Evolutionary conservation across 2,329 filamentous ascomycete genomes (phyloP).

Genomic region (Stachybotrys chlorohalonatus): DNA sequence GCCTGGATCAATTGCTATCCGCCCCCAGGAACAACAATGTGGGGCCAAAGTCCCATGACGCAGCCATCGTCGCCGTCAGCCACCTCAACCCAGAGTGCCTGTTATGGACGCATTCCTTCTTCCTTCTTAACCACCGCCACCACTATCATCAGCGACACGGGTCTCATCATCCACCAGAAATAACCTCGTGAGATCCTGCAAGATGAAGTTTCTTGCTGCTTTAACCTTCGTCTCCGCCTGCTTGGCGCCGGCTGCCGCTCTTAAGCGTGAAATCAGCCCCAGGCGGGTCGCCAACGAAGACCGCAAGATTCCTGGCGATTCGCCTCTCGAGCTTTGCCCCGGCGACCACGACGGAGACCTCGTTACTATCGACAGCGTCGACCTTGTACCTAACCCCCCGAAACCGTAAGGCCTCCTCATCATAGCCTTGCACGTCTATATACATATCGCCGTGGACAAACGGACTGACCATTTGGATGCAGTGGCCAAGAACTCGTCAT

Average conservation of each 20-base stretch:
- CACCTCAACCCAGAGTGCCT: not conserved
- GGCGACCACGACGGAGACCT: conserved; percentile 59
- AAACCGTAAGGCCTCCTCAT: conserved; percentile 48
- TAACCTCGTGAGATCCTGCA: not conserved
- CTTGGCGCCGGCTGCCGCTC: conserved; percentile 33
- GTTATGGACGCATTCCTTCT: not conserved
- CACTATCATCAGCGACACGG: not conserved
- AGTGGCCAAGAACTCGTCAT: conserved; percentile 76
- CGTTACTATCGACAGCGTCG: conserved; percentile 67
- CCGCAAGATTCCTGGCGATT: conserved; percentile 70
- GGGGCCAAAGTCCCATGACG: conserved; percentile 25
- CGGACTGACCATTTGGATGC: conserved; percentile 13
- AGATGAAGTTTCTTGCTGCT: conserved; percentile 29
- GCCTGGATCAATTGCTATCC: not conserved
- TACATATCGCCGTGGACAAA: not conserved
- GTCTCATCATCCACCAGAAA: not conserved
- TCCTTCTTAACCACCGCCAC: not conserved
- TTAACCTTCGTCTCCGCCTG: conserved; percentile 36
- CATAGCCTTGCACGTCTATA: conserved; percentile 23
- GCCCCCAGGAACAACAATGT: conserved; percentile 8
- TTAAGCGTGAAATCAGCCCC: conserved; percentile 29
- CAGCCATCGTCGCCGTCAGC: conserved; percentile 5
- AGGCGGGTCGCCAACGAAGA: conserved; percentile 37
- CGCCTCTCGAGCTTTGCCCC: conserved; percentile 72
- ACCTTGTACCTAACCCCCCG: conserved; percentile 80